Evolutionary conservation across 768 basidiomycete species (phyloP).

Genomic region (Termitomyces sp.): DNA sequence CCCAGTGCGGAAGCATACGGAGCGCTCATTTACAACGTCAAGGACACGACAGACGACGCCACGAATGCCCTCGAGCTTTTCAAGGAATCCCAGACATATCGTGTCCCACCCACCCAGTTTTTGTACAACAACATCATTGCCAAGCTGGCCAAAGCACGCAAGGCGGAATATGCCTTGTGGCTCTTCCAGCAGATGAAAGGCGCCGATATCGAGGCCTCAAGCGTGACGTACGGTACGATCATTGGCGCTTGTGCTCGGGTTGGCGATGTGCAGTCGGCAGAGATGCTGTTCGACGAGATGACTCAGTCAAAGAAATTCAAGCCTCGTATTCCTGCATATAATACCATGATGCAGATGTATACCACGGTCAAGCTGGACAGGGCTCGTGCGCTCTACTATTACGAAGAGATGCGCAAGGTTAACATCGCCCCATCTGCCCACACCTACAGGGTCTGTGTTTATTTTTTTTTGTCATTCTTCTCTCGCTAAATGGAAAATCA

Average conservation of each 20-base stretch:
- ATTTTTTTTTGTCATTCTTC: neutral
- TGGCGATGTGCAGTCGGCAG: constrained; percentile 81
- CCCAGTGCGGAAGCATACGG: constrained; percentile 92
- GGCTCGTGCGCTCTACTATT: constrained; percentile 71
- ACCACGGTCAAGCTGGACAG: constrained; percentile 88
- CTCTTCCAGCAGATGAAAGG: constrained; percentile 88
- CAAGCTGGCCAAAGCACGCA: constrained; percentile 91
- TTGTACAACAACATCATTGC: constrained; percentile 98
- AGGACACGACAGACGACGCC: constrained; percentile 95
- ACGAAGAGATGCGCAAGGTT: constrained; percentile 57
- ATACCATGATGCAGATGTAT: constrained; percentile 98
- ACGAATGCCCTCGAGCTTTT: constrained; percentile 83
- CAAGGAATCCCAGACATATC: constrained; percentile 67
- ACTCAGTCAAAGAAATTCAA: constrained; percentile 63
- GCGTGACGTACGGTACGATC: constrained; percentile 93
- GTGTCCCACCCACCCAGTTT: constrained; percentile 78
- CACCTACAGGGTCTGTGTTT: constrained; percentile 79
- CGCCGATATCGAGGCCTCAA: constrained; percentile 57
- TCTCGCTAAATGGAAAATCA: neutral
- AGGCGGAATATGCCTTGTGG: constrained; percentile 84
- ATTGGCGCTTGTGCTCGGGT: constrained; percentile 93
- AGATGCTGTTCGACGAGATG: constrained; percentile 88
- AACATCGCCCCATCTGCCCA: constrained; percentile 77
- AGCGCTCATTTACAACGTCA: constrained; percentile 79
- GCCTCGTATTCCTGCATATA: constrained; percentile 92